A percentile compares a stretch with the other conserved stretches of the same genome.
Evolutionary conservation across 2,329 filamentous ascomycete genomes (phyloP).

Genomic region (Alternaria brassicicola): DNA sequence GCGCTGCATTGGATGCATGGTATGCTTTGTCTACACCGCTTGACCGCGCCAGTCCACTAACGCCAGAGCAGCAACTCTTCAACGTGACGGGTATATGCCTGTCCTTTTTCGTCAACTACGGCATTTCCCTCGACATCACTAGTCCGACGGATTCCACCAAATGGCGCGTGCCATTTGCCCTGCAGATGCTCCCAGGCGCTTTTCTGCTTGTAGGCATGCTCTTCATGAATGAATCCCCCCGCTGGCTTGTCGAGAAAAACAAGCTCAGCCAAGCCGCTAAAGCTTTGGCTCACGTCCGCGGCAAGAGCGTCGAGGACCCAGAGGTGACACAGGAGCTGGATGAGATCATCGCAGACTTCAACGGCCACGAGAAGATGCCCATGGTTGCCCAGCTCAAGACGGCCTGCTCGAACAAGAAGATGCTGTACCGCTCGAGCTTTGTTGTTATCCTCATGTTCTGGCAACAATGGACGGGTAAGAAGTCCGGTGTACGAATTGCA

Average conservation of each 20-base stretch:
- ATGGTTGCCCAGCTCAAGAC: constrained; percentile 48
- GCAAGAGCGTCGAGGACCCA: constrained; percentile 43
- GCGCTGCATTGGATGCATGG: constrained; percentile 47
- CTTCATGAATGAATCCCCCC: constrained; percentile 60
- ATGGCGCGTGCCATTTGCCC: constrained; percentile 60
- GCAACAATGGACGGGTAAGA: constrained; percentile 50
- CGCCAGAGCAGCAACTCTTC: constrained; percentile 39
- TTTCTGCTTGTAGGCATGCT: constrained; percentile 58
- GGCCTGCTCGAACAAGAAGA: constrained; percentile 47
- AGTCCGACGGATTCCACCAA: constrained; percentile 52
- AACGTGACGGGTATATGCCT: constrained; percentile 57
- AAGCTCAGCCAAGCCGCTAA: constrained; percentile 53
- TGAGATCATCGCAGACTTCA: constrained; percentile 52
- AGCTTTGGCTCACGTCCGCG: constrained; percentile 50
- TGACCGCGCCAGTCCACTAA: neutral
- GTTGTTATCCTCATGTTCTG: constrained; percentile 54
- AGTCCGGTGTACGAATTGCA: constrained; percentile 2
- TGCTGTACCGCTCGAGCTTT: constrained; percentile 51
- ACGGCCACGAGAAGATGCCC: constrained; percentile 51
- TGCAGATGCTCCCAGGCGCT: constrained; percentile 60
- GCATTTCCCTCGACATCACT: constrained; percentile 55
- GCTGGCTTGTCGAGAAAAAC: constrained; percentile 62
- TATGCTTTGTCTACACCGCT: neutral
- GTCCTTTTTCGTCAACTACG: constrained; percentile 61
- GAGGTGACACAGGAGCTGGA: constrained; percentile 50